Percentiles rank a stretch among this genome's conserved stretches.
These are phyloP conservation scores for Trifolium dubium DNA, from an alignment of 306 rosid genomes.

Conservation along the genomic window DNA sequence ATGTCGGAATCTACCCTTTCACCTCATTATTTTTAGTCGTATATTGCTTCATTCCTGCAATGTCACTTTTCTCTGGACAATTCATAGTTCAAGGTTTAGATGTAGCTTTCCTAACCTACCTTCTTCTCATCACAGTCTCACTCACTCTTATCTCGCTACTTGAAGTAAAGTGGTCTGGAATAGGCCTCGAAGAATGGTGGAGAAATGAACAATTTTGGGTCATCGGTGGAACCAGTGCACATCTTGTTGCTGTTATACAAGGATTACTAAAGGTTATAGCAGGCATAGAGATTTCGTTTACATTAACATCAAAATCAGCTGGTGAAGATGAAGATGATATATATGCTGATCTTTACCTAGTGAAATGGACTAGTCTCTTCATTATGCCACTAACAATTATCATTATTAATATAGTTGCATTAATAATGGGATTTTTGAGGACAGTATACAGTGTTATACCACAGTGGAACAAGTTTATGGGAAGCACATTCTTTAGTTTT, in stretches of 20 bases:
- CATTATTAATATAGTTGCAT: conserved; percentile 55
- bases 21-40: conserved; percentile 69
- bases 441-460: conserved; percentile 78
- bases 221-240: conserved; percentile 88
- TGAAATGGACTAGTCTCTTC: conserved; percentile 85
- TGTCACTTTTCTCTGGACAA: conserved; percentile 71
- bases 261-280: conserved; percentile 73
- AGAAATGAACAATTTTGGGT: conserved; percentile 87
- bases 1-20: conserved; percentile 83
- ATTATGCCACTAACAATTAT: conserved; percentile 75
- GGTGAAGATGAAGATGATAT: conserved; percentile 66
- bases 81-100: conserved; percentile 72
- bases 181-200: conserved; percentile 85
- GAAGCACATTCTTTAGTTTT: conserved; percentile 75
- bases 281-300: conserved; percentile 76
- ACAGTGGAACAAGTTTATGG: conserved; percentile 70
- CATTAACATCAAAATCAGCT: conserved; percentile 64
- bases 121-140: conserved; percentile 56
- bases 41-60: conserved; percentile 80
- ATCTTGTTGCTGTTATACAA: conserved; percentile 78
- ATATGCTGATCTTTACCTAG: conserved; percentile 74
- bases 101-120: conserved; percentile 60
- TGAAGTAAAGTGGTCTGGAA: conserved; percentile 88
- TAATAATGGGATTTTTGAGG: conserved; percentile 67
- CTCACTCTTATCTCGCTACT: conserved; percentile 72